phyloP scores from a whole-genome alignment of 768 basidiomycete species.

The Boletus rubropictus region DNA sequence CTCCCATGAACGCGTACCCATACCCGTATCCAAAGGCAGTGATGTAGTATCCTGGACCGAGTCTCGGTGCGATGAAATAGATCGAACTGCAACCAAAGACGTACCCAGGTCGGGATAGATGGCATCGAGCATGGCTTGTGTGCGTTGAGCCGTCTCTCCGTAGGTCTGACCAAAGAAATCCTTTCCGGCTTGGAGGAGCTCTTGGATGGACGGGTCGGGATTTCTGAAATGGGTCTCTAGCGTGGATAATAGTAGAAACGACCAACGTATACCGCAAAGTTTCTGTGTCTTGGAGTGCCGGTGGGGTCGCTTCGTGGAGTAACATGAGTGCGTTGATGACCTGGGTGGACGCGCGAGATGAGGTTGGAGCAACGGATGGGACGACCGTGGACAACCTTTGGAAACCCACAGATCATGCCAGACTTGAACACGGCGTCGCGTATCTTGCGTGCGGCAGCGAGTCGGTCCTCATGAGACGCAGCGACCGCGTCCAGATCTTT shows the following conservation, averaged over 20 bases:
- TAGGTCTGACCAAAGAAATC: constrained; percentile 46
- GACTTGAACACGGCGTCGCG: constrained; percentile 60
- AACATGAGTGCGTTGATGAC: constrained; percentile 52
- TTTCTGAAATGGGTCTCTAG: constrained; percentile 30
- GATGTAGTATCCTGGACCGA: constrained; percentile 45
- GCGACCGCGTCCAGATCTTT: constrained; percentile 35
- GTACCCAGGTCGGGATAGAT: constrained; percentile 63
- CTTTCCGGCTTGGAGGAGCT: constrained; percentile 39
- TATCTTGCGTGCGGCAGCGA: constrained; percentile 47
- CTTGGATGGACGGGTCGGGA: constrained; percentile 36
- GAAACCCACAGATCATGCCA: constrained; percentile 51
- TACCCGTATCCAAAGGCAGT: constrained; percentile 53
- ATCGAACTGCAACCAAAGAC: constrained; percentile 1
- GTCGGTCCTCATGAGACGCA: constrained; percentile 31
- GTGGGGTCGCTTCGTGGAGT: constrained; percentile 48
- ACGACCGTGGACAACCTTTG: constrained; percentile 38
- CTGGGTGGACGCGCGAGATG: neutral
- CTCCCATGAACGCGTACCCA: constrained; percentile 44
- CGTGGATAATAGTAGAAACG: neutral
- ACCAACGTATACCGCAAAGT: constrained; percentile 38
- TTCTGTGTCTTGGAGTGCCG: constrained; percentile 43
- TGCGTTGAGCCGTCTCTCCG: constrained; percentile 46
- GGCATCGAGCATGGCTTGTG: constrained; percentile 42
- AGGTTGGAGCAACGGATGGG: no score
- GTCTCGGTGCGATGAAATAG: neutral